Evolutionary conservation across 2,329 filamentous ascomycete species (phyloP), one percentile per base, ranked within the genome.

Genomic region (Talaromyces marneffei): DNA sequence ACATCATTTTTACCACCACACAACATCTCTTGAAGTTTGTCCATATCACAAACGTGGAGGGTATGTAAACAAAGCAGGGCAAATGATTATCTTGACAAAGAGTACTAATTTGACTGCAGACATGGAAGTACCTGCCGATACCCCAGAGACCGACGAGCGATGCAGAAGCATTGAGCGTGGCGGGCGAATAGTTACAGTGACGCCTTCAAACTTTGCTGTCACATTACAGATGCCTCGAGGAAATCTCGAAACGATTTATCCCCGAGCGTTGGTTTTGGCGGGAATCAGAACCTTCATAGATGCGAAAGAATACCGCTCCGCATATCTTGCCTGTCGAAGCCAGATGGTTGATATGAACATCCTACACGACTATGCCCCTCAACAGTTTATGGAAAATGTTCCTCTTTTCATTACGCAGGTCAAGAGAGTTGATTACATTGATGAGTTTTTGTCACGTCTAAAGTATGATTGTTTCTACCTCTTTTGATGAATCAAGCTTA

Each of bases 291-390:
- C 85, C 55, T 85, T 89, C 57, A 90, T 99, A 57, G 88, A 92
- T 59, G 80, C 84, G 33, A 90, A 89, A 72, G 86, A 94, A 68
- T 99, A 97, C 70, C 85, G 83, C 54, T 85, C 85, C 57, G 94
- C 94, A 0, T 99, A 97, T 72, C 80, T 89, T 23, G 88, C 91
- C 64, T 97, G 94, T 72, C 87, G 94, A 56, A 93, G 87, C 23
- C 95, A 99, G 72, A 86, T 95, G 67, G 94, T 99, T 0, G 94
- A 99, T 70, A 92, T 97, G 89, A 99, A 99, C 70, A 93, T 99
- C 64, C 80, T 99, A 2, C 93, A 96, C 70, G 94, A 99, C 70
- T 91, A 97, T 75, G 86, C 87, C n/a, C 91, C 93, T 0, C 82
- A 87, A 39, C 90, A 95, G 66, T 97, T 99, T 71, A 82, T 97